Evolutionary conservation across 805 yeast species (phyloP).

Genomic region (Hemisphaericaspora nanyangensis): DNA sequence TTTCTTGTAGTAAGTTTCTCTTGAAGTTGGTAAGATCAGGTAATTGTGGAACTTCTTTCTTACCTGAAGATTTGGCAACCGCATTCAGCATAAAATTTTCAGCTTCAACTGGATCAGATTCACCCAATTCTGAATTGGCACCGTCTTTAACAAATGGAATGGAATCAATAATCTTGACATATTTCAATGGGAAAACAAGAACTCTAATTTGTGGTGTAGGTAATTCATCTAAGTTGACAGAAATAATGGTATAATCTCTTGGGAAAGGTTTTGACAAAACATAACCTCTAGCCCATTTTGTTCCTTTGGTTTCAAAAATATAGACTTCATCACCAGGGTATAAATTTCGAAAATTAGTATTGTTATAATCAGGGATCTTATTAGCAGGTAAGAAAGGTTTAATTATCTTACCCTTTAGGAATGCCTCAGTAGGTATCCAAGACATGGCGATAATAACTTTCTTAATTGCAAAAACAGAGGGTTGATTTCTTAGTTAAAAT

Average conservation of each 20-base stretch:
- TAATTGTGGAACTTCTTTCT: conserved; percentile 42
- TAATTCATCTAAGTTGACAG: conserved; percentile 56
- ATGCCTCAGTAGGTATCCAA: conserved; percentile 36
- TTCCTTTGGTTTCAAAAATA: conserved; percentile 59
- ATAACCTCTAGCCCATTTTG: conserved; percentile 80
- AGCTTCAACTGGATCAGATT: neutral
- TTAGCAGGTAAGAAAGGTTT: conserved; percentile 41
- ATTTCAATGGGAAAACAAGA: conserved; percentile 60
- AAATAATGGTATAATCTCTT: conserved; percentile 59
- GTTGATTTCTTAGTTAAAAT: no score
- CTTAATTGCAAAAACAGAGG: neutral
- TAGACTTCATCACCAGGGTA: conserved; percentile 78
- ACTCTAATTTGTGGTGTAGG: conserved; percentile 53
- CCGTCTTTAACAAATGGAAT: conserved; percentile 31
- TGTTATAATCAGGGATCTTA: conserved; percentile 35
- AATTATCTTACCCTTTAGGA: conserved; percentile 34
- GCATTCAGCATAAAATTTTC: neutral
- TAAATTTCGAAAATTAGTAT: conserved; percentile 45
- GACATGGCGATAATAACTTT: conserved; percentile 16
- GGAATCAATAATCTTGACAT: conserved; percentile 43
- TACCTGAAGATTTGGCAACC: neutral
- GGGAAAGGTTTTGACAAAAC: conserved; percentile 66
- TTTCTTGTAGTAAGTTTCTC: conserved; percentile 44
- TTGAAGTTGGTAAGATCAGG: conserved; percentile 31
- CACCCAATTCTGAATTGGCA: neutral